Base-by-base conservation (phyloP, 805 yeast species). In the Ogataea nakhonphanomensis region DNA sequence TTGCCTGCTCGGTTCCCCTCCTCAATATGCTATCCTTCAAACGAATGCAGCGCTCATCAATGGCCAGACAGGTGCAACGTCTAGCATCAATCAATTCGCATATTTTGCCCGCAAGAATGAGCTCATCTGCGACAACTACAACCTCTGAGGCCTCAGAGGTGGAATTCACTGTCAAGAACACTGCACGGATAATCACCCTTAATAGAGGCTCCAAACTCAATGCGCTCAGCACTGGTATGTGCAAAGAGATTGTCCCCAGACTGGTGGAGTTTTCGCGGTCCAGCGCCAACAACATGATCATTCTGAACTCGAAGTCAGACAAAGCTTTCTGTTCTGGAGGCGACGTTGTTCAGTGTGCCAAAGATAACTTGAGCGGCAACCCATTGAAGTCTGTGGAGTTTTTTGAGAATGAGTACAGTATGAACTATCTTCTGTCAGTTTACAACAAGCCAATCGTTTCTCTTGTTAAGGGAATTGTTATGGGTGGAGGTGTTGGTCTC, bases 401-500 rank as follows among this genome's bases (percentile, higher is more conserved):
- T 64, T 91, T 93, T 69, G 75, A 78, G 45, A 61, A 71, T 40
- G 98, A 91, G 65, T 91, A 93, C 67, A 78, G 81, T 46, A 67
- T 93, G 55, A 81, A 93, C 68, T 84, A 81, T 56, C 66, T 82
- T 36, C 69, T 90, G 45, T 81, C 95, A 8, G 81, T 91, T n/a
- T 89, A 79, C 53, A 69, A 80, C 43, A 91, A 89, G 67, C 98
- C 98, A 1, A 73, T 85, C 45, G 81, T 93, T n/a, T 71, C 95
- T 0, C 56, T 88, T 27, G 81, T 84, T 79, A 82, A 93, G 58
- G 97, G 98, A 15, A 86, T 91, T 53, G 87, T 91, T 21, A 88
- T 93, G 95, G 99, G 98, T 40, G 98, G 98, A 37, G 98, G 98
- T 53, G 95, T 89, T 31, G 98, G 99, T 4, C 67, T 93, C 32